Evolutionary conservation across 148 eudicot genomes (phyloP).

Genomic region (Bassia scoparia): DNA sequence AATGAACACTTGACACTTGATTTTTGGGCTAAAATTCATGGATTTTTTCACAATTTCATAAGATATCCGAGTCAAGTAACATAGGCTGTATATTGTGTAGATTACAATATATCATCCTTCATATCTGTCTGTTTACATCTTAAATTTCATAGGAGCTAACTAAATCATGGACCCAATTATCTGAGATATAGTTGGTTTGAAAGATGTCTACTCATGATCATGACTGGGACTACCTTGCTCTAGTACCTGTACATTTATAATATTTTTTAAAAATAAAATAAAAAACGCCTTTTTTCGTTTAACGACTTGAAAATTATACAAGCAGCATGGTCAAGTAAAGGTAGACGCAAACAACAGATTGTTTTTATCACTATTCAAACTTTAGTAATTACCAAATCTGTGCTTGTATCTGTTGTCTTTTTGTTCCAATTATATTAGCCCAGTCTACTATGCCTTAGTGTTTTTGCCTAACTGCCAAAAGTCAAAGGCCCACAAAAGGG

Average conservation of each 20-base stretch:
- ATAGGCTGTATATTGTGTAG: too few relatives aligned
- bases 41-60: too few relatives aligned
- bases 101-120: too few relatives aligned
- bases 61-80: too few relatives aligned
- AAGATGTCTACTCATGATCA: too few relatives aligned
- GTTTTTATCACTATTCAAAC: neutral
- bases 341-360: neutral
- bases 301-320: neutral
- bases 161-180: too few relatives aligned
- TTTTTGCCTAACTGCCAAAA: neutral
- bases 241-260: too few relatives aligned
- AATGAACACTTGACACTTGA: too few relatives aligned
- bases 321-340: neutral
- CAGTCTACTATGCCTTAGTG: conserved; percentile 18
- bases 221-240: too few relatives aligned
- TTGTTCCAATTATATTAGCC: conserved; percentile 1
- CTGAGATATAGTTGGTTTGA: neutral
- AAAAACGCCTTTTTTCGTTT: neutral
- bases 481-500: neutral
- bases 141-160: too few relatives aligned
- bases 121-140: too few relatives aligned
- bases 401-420: neutral
- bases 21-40: too few relatives aligned
- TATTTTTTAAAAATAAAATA: neutral
- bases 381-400: neutral